A percentile compares a stretch with the other conserved stretches of the same genome.
phyloP scores from a whole-genome alignment of 306 rosid genomes.

The cucumber (Cucumis sativus) region Cucumber_9930_V3 NC_026661.2:5288001-5288500 shows the following conservation, averaged over 20 bases:
- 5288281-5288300: slow-evolving; percentile 52
- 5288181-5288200: slow-evolving; percentile 99
- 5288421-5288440: slow-evolving; percentile 76
- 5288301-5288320: slow-evolving; percentile 90
- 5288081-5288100: slow-evolving; percentile 20
- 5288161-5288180: slow-evolving; percentile 79
- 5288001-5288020: slow-evolving; percentile 27
- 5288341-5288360: slow-evolving; percentile 92
- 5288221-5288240: slow-evolving; percentile 65
- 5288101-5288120: slow-evolving; percentile 55
- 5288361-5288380: slow-evolving; percentile 43
- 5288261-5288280: slow-evolving; percentile 17
- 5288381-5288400: slow-evolving; percentile 15
- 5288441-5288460: slow-evolving; percentile 87
- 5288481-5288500: slow-evolving; percentile 63
- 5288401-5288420: slow-evolving; percentile 22
- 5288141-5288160: slow-evolving; percentile 65
- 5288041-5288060: slow-evolving; percentile 33
- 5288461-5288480: slow-evolving; percentile 80
- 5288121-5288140: slow-evolving; percentile 89
- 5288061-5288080: slow-evolving; percentile 32
- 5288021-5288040: slow-evolving; percentile 53
- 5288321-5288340: slow-evolving; percentile 81
- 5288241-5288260: slow-evolving; percentile 17
- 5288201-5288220: slow-evolving; percentile 79